Evolutionary conservation across 768 basidiomycete genomes (phyloP), one percentile per base, ranked within the genome.

Genomic region (Rhizopogon sp.): DNA sequence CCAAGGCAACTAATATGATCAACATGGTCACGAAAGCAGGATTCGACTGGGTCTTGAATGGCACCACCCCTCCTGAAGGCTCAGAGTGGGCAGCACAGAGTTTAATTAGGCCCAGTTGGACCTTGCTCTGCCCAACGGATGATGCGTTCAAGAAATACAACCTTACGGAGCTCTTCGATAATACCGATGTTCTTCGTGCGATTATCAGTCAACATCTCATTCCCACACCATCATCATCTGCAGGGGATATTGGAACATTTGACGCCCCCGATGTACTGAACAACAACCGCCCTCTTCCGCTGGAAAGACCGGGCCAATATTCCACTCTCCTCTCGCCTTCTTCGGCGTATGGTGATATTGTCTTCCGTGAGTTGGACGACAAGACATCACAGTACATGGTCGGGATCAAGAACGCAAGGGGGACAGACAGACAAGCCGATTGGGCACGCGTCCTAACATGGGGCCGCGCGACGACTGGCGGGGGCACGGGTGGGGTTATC

Each of bases 41-140:
- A 9, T 81, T 97, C 56, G 88, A 87, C 39, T 98, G 95, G 94
- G 72, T 97, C 39, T 72, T 98, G 53, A 87, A 98, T 60, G 96
- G 95, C 5, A 89, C 85, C 6, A 72, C 79, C 0, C 89, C 89
- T 6, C 88, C 90, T 5, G 81, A 84, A 60, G 86, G 76, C 52
- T 86, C 87, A 9, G 73, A 72, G 10, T 90, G 85, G 85, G 79
- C 79, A 5, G 76, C 83, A 14, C 64, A 68, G 54, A 76, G 72
- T 43, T 62, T 79, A n/a, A 64, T 66, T 17, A 77, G 74, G 25
- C 71, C 69, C 8, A 85, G 87, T 3, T 98, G 95, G 87, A 96
- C 93, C 1, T 70, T 99, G 4, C 77, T 99, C 20, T 94, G 90
- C 60, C 97, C 97, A 3, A 83, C 84, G 6, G 97, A 99, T 64